phyloP scores from a whole-genome alignment of 352 stramenopile species.

The Blastocystis sp. region DNA sequence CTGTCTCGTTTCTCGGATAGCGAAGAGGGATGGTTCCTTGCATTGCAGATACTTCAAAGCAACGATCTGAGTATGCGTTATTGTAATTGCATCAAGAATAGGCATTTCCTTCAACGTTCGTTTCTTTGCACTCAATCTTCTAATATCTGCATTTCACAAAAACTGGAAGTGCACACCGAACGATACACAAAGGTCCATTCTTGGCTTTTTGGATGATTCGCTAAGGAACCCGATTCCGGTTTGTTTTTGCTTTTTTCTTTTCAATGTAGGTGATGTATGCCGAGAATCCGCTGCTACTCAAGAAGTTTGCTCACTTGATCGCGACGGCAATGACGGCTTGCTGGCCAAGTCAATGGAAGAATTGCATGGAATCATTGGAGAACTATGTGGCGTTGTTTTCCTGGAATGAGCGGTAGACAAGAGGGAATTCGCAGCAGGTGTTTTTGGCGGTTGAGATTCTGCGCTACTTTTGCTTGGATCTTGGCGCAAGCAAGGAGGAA shows the following conservation, averaged over 20 bases:
- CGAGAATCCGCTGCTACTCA: neutral
- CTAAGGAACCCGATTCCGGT: neutral
- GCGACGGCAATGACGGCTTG: constrained; percentile 24
- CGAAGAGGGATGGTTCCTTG: neutral
- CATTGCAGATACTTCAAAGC: constrained; percentile 20
- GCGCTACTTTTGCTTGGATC: constrained; percentile 26
- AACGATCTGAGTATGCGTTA: neutral
- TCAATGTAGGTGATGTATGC: constrained; percentile 12
- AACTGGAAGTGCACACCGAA: constrained; percentile 38
- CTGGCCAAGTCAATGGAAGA: constrained; percentile 67
- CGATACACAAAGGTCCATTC: neutral
- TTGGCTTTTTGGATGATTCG: constrained; percentile 34
- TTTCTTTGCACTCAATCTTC: constrained; percentile 35
- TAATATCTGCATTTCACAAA: constrained; percentile 14
- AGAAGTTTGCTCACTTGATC: constrained; percentile 46
- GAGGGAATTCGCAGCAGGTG: neutral
- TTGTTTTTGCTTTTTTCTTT: neutral
- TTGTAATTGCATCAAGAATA: neutral
- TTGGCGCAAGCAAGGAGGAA: constrained; percentile 31
- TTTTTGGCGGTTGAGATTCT: constrained; percentile 42
- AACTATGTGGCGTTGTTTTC: neutral
- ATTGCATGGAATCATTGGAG: neutral
- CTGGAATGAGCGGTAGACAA: neutral
- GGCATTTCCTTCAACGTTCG: constrained; percentile 2
- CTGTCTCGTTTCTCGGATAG: constrained; percentile 2